These are phyloP conservation scores for Lanzia echinophila DNA, from an alignment of 2,329 filamentous ascomycete species.

Conservation along the genomic window DNA sequence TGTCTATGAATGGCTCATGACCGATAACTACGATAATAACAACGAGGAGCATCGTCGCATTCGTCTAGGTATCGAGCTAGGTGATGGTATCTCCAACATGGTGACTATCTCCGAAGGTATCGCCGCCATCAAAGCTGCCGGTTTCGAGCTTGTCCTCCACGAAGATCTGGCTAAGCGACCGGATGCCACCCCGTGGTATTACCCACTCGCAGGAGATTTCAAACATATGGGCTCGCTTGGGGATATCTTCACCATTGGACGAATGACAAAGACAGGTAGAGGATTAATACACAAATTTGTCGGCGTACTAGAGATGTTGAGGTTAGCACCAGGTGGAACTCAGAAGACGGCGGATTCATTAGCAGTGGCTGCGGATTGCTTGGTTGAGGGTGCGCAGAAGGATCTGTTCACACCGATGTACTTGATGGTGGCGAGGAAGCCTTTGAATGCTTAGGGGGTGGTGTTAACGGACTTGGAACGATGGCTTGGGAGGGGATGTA, in stretches of 20 bases:
- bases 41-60: slow-evolving; percentile 84
- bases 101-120: slow-evolving; percentile 77
- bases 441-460: slow-evolving; percentile 30
- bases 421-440: slow-evolving; percentile 89
- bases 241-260: slow-evolving; percentile 75
- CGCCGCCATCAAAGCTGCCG: slow-evolving; percentile 75
- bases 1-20: slow-evolving; percentile 99
- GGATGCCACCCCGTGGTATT: slow-evolving; percentile 85
- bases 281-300: slow-evolving; percentile 69
- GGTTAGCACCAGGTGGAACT: slow-evolving; percentile 72
- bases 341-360: slow-evolving; percentile 93
- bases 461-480: background rate
- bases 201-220: slow-evolving; percentile 79
- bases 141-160: slow-evolving; percentile 75
- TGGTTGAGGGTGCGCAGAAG: slow-evolving; percentile 78
- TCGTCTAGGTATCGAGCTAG: slow-evolving; percentile 89
- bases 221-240: slow-evolving; percentile 73
- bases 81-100: slow-evolving; percentile 97
- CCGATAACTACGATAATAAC: slow-evolving; percentile 84
- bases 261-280: slow-evolving; percentile 84
- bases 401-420: slow-evolving; percentile 98
- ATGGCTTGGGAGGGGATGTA: background rate
- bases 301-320: slow-evolving; percentile 66
- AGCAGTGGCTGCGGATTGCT: slow-evolving; percentile 70
- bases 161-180: slow-evolving; percentile 78